phyloP scores from a whole-genome alignment of 2,329 filamentous ascomycete species.

The Aspergillus novofumigatus region DNA sequence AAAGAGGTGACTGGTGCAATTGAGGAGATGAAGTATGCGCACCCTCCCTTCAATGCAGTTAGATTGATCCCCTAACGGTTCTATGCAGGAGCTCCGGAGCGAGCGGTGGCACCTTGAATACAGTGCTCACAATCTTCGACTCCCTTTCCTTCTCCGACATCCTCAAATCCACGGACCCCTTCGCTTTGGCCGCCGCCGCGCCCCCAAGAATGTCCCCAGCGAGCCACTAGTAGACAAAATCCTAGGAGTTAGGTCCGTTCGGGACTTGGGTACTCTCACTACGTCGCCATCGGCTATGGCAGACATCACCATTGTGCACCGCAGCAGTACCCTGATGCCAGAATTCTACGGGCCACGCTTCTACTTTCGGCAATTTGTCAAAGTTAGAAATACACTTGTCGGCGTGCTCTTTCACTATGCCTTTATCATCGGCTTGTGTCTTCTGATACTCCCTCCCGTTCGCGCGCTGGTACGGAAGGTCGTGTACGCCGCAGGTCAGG shows the following conservation, averaged over 20 bases:
- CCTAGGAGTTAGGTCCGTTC: constrained; percentile 51
- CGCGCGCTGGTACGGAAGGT: constrained; percentile 48
- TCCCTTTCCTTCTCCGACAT: constrained; percentile 46
- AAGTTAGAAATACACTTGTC: constrained; percentile 46
- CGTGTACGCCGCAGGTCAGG: constrained; percentile 49
- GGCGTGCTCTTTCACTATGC: constrained; percentile 49
- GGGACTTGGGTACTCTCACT: constrained; percentile 56
- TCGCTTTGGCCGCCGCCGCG: constrained; percentile 46
- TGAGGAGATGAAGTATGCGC: constrained; percentile 48
- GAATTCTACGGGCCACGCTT: constrained; percentile 57
- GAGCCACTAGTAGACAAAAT: constrained; percentile 28
- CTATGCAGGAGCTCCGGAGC: constrained; percentile 36
- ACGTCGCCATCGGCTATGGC: constrained; percentile 49
- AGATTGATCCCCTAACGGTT: constrained; percentile 6
- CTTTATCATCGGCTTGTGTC: constrained; percentile 43
- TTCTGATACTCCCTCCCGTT: constrained; percentile 50
- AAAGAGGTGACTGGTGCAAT: constrained; percentile 50
- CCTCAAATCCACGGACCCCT: constrained; percentile 46
- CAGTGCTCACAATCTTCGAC: constrained; percentile 56
- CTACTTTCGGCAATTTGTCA: constrained; percentile 54
- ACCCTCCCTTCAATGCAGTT: constrained; percentile 3
- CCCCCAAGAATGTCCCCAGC: constrained; percentile 27
- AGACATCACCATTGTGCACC: constrained; percentile 56
- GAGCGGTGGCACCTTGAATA: constrained; percentile 62
- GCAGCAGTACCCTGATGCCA: constrained; percentile 56